These are phyloP conservation scores for Capsicum rhomboideum DNA, from an alignment of 257 asterid species.

Conservation along the genomic window DNA sequence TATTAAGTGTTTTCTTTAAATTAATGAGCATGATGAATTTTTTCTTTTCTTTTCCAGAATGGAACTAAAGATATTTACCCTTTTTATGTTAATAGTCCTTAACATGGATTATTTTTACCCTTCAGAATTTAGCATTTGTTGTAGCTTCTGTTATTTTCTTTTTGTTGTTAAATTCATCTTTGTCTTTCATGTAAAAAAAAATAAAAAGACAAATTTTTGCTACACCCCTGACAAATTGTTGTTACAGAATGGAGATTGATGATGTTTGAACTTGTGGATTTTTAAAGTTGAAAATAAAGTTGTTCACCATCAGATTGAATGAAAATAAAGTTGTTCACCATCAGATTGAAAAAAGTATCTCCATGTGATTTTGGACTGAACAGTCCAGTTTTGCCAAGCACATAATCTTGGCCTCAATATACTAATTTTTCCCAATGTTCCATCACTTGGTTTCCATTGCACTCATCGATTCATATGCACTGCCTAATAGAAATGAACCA, in stretches of 20 bases:
- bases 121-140: not conserved
- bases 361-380: not conserved
- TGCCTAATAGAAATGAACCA: too few relatives aligned
- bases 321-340: not conserved
- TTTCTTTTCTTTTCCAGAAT: not conserved
- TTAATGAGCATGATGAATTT: not conserved
- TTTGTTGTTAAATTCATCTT: not conserved
- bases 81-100: not conserved
- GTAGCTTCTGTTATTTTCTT: not conserved
- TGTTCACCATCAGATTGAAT: not conserved
- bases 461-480: too few relatives aligned
- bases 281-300: not conserved
- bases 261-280: not conserved
- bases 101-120: not conserved
- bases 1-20: too few relatives aligned
- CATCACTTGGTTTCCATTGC: too few relatives aligned
- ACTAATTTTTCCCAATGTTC: too few relatives aligned
- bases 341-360: not conserved
- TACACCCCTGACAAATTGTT: not conserved
- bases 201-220: too few relatives aligned
- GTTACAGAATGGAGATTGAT: not conserved
- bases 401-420: not conserved
- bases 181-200: not conserved
- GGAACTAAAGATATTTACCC: not conserved
- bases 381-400: not conserved